Evolutionary conservation across 352 stramenopile genomes (phyloP), one percentile per base, ranked within the genome.

Genomic region (Globisporangium nunn): DNA sequence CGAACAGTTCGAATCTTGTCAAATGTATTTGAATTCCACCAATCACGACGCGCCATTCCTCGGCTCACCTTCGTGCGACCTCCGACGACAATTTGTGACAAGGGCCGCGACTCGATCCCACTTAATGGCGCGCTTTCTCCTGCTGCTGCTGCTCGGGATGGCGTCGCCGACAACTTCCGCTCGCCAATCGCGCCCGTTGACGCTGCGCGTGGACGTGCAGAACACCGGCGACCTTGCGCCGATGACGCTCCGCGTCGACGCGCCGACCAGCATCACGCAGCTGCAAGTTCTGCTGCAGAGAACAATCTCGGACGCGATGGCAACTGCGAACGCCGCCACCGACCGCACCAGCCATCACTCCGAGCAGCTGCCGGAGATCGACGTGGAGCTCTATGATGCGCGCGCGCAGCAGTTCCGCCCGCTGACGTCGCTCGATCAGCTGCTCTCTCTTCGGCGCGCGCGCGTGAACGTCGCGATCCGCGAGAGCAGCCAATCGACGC

Each of bases 401-500:
- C 65, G 66, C 40, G 44, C 41, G 15, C 61, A 81, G 28, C 62
- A 64, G 46, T 83, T 83, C 61, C 33, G 51, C 15, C 43, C 52
- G 2, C 62, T 83, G 4, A 37, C 56, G 17, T 54, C 61, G 7
- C 18, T 67, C 45, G 12, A 74, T 6, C 58, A 75, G 43, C 49
- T 81, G 15, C 44, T 79, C 12, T 41, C 50, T 17, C 33, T 60
- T 18, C 65, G 59, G 1, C 67, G 69, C 1, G 67, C 64, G 35
- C 70, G 72, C 57, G 49, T 85, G 37, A 85, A 72, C 37, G 67
- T 83, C 14, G 62, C 81, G 5, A 29, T 65, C 2, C 67, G 14
- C 40, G 62, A 31, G 14, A 70, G 45, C 60, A 29, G 17, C 5
- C 48, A 56, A 15, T 10, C 53, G 49, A 4, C 58, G n/a, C 68